These are phyloP conservation scores for Novymonas esmeraldas DNA, from an alignment of 208 protist species.

Conservation along the genomic window DNA sequence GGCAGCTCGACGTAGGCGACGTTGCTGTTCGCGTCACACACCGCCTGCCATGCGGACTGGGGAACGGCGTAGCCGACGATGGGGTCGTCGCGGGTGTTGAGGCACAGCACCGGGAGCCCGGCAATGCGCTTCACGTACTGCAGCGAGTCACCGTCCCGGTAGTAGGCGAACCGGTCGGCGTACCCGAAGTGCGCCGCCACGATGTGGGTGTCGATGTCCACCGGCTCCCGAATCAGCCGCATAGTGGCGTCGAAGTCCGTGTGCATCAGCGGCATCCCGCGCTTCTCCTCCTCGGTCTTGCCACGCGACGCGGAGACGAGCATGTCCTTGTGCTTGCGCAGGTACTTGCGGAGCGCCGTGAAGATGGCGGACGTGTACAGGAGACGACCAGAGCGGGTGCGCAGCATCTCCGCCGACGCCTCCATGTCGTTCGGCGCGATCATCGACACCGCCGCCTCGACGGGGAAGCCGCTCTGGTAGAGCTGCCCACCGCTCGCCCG, in stretches of 20 bases:
- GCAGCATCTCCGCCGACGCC: too few relatives aligned
- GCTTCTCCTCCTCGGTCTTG: conserved; percentile 22
- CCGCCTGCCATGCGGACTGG: conserved; percentile 37
- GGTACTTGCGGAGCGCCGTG: conserved; percentile 44
- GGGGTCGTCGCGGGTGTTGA: conserved; percentile 50
- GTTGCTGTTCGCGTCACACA: conserved; percentile 36
- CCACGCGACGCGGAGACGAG: conserved; percentile 26
- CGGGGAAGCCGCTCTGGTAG: conserved; percentile 34
- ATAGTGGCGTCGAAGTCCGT: conserved; percentile 18
- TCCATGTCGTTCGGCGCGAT: conserved; percentile 62
- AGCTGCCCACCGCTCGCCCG: conserved; percentile 11
- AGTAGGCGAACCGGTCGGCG: conserved; percentile 32
- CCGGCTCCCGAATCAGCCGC: too few relatives aligned
- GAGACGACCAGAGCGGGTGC: too few relatives aligned
- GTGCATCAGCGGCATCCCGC: conserved; percentile 13
- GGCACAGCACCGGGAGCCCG: conserved; percentile 39
- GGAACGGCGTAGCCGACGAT: conserved; percentile 30
- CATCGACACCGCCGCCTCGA: conserved; percentile 30
- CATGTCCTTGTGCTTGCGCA: conserved; percentile 36
- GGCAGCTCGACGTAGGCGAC: conserved; percentile 61
- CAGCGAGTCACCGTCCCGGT: conserved; percentile 37
- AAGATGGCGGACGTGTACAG: conserved; percentile 20
- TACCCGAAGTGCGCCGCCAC: conserved; percentile 61
- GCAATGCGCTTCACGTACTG: conserved; percentile 34
- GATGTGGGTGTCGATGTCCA: conserved; percentile 48